phyloP scores from a whole-genome alignment of 2,329 filamentous ascomycete genomes.

The Lachnellula arida region DNA sequence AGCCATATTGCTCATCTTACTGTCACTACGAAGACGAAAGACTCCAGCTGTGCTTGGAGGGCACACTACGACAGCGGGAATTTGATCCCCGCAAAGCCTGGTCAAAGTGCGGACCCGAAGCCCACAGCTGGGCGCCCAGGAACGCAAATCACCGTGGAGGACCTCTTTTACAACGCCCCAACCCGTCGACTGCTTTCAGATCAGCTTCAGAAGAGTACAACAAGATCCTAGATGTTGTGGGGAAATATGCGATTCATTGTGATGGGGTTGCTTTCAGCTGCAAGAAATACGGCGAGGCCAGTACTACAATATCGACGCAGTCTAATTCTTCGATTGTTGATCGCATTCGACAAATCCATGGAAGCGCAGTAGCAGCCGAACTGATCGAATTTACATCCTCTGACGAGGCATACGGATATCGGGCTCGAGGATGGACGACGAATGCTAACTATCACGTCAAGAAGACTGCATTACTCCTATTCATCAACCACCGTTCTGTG shows the following conservation, averaged over 20 bases:
- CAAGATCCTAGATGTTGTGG: constrained; percentile 93
- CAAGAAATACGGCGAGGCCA: constrained; percentile 90
- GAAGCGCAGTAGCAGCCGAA: constrained; percentile 79
- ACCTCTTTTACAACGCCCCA: constrained; percentile 94
- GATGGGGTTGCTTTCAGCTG: constrained; percentile 89
- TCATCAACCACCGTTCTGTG: constrained; percentile 94
- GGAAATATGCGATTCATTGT: constrained; percentile 90
- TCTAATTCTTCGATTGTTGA: constrained; percentile 68
- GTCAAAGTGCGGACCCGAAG: constrained; percentile 80
- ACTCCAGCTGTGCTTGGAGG: constrained; percentile 84
- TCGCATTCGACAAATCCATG: constrained; percentile 86
- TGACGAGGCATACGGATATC: constrained; percentile 79
- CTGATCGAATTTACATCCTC: constrained; percentile 69
- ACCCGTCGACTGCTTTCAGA: constrained; percentile 82
- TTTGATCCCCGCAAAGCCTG: constrained; percentile 77
- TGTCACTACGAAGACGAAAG: constrained; percentile 88
- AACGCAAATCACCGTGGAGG: constrained; percentile 94
- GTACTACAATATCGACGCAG: constrained; percentile 75
- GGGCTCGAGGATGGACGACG: constrained; percentile 72
- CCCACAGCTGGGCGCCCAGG: constrained; percentile 81
- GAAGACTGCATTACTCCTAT: constrained; percentile 79
- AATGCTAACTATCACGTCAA: constrained; percentile 96
- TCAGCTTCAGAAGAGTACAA: constrained; percentile 93
- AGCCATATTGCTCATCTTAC: constrained; percentile 96
- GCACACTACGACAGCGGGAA: constrained; percentile 83